Evolutionary conservation across 2,329 filamentous ascomycete genomes (phyloP).

Genomic region (Penicillium psychrosexuale): DNA sequence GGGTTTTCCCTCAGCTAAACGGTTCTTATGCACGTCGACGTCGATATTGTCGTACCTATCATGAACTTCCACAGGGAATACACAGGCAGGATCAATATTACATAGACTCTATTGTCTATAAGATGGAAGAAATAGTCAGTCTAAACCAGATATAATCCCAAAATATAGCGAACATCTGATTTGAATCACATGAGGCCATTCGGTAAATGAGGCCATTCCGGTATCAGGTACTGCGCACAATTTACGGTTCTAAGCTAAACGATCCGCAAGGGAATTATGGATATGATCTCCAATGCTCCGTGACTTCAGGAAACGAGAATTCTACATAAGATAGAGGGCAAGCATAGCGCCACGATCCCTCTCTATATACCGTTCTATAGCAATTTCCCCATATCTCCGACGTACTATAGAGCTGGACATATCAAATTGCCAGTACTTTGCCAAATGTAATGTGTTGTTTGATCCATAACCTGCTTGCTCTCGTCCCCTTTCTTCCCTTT

Average conservation of each 20-base stretch:
- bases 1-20: background rate
- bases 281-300: background rate
- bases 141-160: background rate
- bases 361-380: background rate
- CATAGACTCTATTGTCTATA: background rate
- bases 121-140: background rate
- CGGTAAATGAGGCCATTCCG: background rate
- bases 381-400: background rate
- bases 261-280: background rate
- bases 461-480: slow-evolving; percentile 21
- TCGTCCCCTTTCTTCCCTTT: slow-evolving; percentile 27
- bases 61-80: background rate
- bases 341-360: background rate
- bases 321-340: background rate
- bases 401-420: background rate
- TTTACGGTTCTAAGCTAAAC: background rate
- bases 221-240: background rate
- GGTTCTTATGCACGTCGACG: background rate
- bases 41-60: background rate
- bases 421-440: slow-evolving; percentile 4
- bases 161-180: background rate
- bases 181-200: background rate
- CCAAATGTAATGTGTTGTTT: background rate
- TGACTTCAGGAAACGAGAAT: background rate
- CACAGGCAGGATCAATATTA: background rate